Evolutionary conservation across 495 filamentous ascomycete species (phyloP).

Genomic region (Penicillium robsamsonii): DNA sequence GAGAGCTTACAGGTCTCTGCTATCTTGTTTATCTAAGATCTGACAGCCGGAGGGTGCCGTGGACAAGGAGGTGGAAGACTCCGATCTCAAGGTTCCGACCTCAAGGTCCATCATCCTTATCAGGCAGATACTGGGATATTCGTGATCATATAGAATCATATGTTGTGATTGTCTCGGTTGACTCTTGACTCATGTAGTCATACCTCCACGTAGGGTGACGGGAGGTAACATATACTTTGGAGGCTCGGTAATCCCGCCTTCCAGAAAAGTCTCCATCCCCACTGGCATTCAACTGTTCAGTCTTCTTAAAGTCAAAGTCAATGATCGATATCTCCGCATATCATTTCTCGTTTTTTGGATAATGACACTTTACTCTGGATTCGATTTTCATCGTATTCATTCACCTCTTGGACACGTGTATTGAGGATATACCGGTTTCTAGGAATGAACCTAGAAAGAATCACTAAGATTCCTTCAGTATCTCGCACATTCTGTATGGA

Average conservation of each 20-base stretch:
- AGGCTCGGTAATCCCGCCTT: neutral
- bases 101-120: neutral
- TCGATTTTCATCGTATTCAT: no score
- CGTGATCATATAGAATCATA: neutral
- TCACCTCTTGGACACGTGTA: no score
- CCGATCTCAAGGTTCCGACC: neutral
- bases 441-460: no score
- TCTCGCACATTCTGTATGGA: neutral
- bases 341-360: no score
- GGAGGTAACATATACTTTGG: neutral
- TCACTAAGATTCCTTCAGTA: neutral
- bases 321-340: no score
- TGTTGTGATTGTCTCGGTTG: neutral
- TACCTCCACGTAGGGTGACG: neutral
- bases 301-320: neutral
- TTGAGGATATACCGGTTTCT: no score
- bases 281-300: neutral
- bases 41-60: constrained; percentile 9
- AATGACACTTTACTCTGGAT: no score
- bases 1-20: neutral
- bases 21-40: constrained; percentile 10
- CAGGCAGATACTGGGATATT: neutral
- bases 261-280: neutral
- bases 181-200: neutral
- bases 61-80: constrained; percentile 5